phyloP scores from a whole-genome alignment of 1,284 basidiomycete genomes.

The Waitea zeae region DNA sequence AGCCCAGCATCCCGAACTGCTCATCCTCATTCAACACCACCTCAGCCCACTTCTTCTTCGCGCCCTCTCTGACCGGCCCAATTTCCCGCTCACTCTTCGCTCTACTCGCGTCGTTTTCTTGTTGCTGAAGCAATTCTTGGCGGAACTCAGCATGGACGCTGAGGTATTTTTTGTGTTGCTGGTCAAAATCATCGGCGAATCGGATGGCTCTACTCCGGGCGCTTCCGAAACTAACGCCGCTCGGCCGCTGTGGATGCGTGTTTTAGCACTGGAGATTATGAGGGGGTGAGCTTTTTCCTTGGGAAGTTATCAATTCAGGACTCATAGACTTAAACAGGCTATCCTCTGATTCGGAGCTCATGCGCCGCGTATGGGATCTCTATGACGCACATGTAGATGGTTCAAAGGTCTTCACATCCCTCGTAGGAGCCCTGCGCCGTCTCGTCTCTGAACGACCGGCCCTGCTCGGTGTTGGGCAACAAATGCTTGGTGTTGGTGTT shows the following conservation, averaged over 20 bases:
- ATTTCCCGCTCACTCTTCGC: conserved; percentile 81
- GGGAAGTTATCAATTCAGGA: background rate
- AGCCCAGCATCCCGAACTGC: conserved; percentile 69
- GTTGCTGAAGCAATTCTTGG: conserved; percentile 81
- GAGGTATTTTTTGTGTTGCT: conserved; percentile 77
- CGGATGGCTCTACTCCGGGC: conserved; percentile 21
- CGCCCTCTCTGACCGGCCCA: conserved; percentile 65
- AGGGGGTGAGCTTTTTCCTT: conserved; percentile 36
- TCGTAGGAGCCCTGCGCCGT: conserved; percentile 70
- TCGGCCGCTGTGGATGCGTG: conserved; percentile 73
- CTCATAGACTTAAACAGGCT: conserved; percentile 22
- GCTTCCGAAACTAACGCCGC: conserved; percentile 18
- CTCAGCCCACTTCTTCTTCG: conserved; percentile 84
- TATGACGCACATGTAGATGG: conserved; percentile 55
- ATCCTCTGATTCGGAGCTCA: conserved; percentile 69
- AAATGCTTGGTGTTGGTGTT: conserved; percentile 72
- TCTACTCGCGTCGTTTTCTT: conserved; percentile 88
- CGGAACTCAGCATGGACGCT: conserved; percentile 62
- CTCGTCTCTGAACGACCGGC: conserved; percentile 78
- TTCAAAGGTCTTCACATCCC: conserved; percentile 61
- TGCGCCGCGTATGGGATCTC: conserved; percentile 65
- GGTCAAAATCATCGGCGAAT: conserved; percentile 64
- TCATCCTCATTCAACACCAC: conserved; percentile 73
- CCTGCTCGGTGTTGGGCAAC: conserved; percentile 59
- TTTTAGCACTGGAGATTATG: conserved; percentile 83